These are phyloP conservation scores for Tricholoma bakamatsutake DNA, from an alignment of 768 basidiomycete genomes.

Conservation along the genomic window DNA sequence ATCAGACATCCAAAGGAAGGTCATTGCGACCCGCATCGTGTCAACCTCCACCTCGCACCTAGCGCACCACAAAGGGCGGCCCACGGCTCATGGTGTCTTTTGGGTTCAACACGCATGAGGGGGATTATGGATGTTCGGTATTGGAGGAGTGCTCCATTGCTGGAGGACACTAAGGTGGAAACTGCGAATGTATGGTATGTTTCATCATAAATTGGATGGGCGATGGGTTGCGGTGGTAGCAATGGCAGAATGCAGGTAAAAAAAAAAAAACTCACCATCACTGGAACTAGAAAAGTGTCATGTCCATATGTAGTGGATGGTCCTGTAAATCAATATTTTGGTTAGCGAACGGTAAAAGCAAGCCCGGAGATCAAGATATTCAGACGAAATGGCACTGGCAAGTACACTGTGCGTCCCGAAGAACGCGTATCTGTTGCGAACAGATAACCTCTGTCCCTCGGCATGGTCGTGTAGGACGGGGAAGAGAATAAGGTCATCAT, in stretches of 20 bases:
- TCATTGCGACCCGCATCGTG: constrained; percentile 60
- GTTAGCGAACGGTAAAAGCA: not conserved
- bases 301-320: no score
- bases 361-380: constrained; percentile 21
- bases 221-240: constrained; percentile 3
- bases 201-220: constrained; percentile 40
- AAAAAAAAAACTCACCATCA: constrained; percentile 18
- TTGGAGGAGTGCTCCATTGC: constrained; percentile 64
- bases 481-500: constrained; percentile 82
- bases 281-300: not conserved
- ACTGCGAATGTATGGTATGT: constrained; percentile 75
- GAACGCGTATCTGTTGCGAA: constrained; percentile 70
- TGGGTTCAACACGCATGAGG: constrained; percentile 67
- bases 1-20: constrained; percentile 93
- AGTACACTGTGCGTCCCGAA: constrained; percentile 65
- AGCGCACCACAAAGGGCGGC: constrained; percentile 65
- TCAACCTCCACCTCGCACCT: constrained; percentile 68
- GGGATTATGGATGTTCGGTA: constrained; percentile 67
- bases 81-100: constrained; percentile 53
- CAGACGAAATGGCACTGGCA: constrained; percentile 90
- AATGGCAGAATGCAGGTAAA: not conserved
- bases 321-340: not conserved
- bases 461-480: constrained; percentile 89
- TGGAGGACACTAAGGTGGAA: constrained; percentile 73
- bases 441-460: constrained; percentile 73